Evolutionary conservation across 768 basidiomycete species (phyloP), one percentile per base, ranked within the genome.

Genomic region (Sistotremastrum suecicum): DNA sequence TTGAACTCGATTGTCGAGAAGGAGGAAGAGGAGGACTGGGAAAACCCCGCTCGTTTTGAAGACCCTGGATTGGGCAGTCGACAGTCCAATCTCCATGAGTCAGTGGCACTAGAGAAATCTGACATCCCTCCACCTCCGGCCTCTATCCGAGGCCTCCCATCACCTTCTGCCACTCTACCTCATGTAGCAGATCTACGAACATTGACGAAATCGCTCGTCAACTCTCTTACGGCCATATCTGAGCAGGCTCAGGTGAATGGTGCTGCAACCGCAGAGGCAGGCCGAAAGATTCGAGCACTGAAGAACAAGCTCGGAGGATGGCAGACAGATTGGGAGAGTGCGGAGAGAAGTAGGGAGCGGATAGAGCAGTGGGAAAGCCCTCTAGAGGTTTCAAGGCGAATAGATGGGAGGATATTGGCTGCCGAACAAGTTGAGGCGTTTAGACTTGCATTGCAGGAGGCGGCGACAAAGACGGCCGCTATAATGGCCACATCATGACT

Each of bases 221-320:
- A 78, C 28, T 82, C 85, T 7, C 71, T 92, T 39, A 72, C 78
- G 2, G 74, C 78, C 34, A 76, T 90, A 51, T 86, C 83, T 29
- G 88, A 92, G 55, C 84, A 89, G 49, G 83, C 86, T 9, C 88
- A 92, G 58, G 85, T 89, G 42, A 87, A 88, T 55, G 78, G 80
- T 7, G 89, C 83, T 1, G 82, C 80, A 3, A 81, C 84, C 7
- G 78, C 86, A 1, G 88, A 92, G 47, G 82, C 87, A 0, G 86
- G 85, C 40, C 74, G 88, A 36, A 88, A 85, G 62, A 78, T 92
- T 37, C 80, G 88, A 42, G 83, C 83, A 9, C 63, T 89, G 50
- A 86, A 84, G 65, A 88, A 89, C 54, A 83, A 82, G 53, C 62
- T 90, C 32, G 80, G 79, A 5, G 82, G 76, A 20, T 85, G 83